Evolutionary conservation across 139 green algal species (phyloP).

Genomic region (Chlorella sp.): DNA sequence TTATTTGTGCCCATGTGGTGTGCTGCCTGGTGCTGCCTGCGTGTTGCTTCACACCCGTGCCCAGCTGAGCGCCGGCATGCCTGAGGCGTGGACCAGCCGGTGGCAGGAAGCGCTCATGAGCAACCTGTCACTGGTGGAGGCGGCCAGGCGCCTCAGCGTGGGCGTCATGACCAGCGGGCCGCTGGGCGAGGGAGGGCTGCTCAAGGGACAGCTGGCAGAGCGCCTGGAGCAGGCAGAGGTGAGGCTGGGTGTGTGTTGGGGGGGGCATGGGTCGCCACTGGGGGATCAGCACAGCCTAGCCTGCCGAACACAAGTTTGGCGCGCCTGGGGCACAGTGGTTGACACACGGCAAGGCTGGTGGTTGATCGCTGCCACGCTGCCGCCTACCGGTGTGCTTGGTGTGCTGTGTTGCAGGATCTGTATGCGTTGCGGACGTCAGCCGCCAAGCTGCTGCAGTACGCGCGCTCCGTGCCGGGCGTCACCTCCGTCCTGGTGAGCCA

Average conservation of each 20-base stretch:
- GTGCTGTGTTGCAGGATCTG: conserved; percentile 22
- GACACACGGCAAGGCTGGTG: too few relatives aligned
- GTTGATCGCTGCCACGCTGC: background rate
- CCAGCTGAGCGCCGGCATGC: conserved; percentile 50
- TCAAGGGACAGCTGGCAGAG: background rate
- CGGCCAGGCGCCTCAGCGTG: conserved; percentile 30
- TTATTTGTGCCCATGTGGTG: too few relatives aligned
- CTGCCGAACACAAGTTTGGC: background rate
- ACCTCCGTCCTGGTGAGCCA: conserved; percentile 13
- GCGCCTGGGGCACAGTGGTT: too few relatives aligned
- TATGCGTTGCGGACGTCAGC: conserved; percentile 2
- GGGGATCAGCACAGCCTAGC: background rate
- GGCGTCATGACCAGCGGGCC: conserved; percentile 33
- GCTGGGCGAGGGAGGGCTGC: conserved; percentile 28
- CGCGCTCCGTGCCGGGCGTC: conserved; percentile 39
- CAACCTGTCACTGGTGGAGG: conserved; percentile 33
- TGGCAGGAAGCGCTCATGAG: conserved; percentile 42
- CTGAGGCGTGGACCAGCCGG: conserved; percentile 44
- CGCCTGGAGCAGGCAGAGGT: background rate
- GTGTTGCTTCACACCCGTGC: too few relatives aligned
- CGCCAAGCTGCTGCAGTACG: conserved; percentile 53
- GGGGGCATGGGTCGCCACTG: too few relatives aligned
- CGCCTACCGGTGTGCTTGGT: conserved; percentile 10
- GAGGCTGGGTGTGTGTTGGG: too few relatives aligned
- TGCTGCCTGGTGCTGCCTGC: too few relatives aligned